Percentiles rank a stretch among this genome's conserved stretches.
These are phyloP conservation scores for Penicillium paneum DNA, from an alignment of 2,329 filamentous ascomycete genomes.

Conservation along the genomic window DNA sequence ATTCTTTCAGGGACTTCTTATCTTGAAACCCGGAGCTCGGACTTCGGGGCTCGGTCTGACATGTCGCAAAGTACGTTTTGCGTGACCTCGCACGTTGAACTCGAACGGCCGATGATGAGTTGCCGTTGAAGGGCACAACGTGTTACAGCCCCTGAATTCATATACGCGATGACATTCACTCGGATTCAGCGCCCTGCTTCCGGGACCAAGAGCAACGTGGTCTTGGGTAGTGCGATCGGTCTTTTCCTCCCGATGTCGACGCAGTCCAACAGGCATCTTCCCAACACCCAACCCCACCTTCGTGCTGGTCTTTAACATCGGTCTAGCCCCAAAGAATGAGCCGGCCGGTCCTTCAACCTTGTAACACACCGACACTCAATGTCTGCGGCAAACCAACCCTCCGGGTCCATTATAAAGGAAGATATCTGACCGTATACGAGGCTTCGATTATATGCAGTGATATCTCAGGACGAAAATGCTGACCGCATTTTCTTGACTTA, in stretches of 20 bases:
- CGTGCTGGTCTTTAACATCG: not conserved
- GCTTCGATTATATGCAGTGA: not conserved
- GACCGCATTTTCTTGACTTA: not conserved
- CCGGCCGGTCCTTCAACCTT: not conserved
- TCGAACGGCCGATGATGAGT: not conserved
- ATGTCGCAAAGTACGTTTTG: not conserved
- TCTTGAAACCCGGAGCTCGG: slow-evolving; percentile 1
- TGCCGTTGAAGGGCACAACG: not conserved
- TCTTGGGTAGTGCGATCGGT: not conserved
- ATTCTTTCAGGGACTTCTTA: not conserved
- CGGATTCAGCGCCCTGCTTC: not conserved
- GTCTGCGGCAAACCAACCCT: not conserved
- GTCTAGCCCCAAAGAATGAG: not conserved
- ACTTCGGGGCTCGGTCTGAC: not conserved
- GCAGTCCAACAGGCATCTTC: not conserved
- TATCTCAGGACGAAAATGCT: not conserved
- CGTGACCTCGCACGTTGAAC: not conserved
- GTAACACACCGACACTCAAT: not conserved
- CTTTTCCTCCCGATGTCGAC: not conserved
- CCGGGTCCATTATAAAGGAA: not conserved
- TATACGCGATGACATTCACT: not conserved
- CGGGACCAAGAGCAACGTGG: not conserved
- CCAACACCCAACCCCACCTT: not conserved
- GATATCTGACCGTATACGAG: not conserved
- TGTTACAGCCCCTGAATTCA: not conserved